Evolutionary conservation across 108 stramenopile genomes (phyloP).

Genomic region (Cyclotella baltica): DNA sequence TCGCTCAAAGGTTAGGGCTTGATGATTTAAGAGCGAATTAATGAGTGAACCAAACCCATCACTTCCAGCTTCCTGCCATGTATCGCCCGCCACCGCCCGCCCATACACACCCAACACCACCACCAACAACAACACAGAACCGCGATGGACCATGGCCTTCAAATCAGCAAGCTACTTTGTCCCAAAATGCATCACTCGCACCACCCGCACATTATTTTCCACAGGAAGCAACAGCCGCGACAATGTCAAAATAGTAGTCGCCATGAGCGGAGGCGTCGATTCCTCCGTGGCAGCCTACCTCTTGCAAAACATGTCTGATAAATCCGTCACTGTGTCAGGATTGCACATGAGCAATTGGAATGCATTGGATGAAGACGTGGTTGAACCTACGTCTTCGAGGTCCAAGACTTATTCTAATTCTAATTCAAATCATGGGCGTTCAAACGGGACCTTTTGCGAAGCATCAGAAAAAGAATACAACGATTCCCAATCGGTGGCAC

Average conservation of each 20-base stretch:
- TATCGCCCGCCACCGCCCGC: no score
- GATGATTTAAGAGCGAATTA: no score
- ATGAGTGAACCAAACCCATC: no score
- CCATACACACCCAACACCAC: no score
- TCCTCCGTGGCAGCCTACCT: slow-evolving; percentile 91
- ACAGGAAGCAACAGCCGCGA: no score
- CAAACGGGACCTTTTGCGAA: slow-evolving; percentile 23
- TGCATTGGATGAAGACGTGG: slow-evolving; percentile 69
- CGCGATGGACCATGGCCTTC: no score
- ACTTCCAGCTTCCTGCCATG: no score
- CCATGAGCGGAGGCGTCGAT: slow-evolving; percentile 97
- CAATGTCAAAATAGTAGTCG: slow-evolving; percentile 74
- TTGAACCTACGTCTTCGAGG: background rate
- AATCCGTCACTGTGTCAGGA: slow-evolving; percentile 46
- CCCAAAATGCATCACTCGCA: no score
- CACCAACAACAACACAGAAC: no score
- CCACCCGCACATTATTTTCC: no score
- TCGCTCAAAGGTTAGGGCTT: no score
- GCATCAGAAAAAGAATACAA: slow-evolving; percentile 81
- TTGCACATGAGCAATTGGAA: slow-evolving; percentile 94
- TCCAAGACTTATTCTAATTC: background rate
- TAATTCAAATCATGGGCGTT: slow-evolving; percentile 3
- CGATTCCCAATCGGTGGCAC: slow-evolving; percentile 81
- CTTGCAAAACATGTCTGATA: slow-evolving; percentile 41
- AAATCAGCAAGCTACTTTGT: no score